Conservation (phyloP, 805 yeast genomes). For the Wickerhamomyces strasburgensis region DNA sequence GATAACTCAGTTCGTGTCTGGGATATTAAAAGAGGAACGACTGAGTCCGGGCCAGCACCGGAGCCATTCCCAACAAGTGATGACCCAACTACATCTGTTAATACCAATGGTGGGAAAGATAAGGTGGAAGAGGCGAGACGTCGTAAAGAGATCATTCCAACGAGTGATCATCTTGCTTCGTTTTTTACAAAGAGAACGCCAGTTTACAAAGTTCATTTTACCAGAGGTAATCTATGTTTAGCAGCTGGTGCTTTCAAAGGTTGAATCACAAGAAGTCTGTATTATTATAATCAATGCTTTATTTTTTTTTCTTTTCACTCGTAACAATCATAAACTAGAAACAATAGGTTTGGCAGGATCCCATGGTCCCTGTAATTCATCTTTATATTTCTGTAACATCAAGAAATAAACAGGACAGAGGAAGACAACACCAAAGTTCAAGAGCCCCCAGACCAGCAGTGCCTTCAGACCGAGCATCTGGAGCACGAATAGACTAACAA, state of each 20-base stretch:
- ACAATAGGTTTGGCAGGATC: slow-evolving; percentile 73
- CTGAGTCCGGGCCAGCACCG: slow-evolving; percentile 72
- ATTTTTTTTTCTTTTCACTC: not conserved
- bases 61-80: slow-evolving; percentile 48
- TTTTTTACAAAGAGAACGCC: slow-evolving; percentile 93
- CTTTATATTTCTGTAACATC: slow-evolving; percentile 70
- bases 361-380: slow-evolving; percentile 91
- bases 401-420: slow-evolving; percentile 69
- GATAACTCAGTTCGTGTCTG: slow-evolving; percentile 92
- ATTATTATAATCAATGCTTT: not conserved
- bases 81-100: slow-evolving; percentile 17
- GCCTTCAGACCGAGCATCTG: slow-evolving; percentile 37
- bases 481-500: slow-evolving; percentile 30
- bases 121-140: slow-evolving; percentile 46
- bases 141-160: slow-evolving; percentile 69
- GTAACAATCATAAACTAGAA: not conserved
- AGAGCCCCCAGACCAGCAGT: slow-evolving; percentile 44
- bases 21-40: slow-evolving; percentile 87
- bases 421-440: slow-evolving; percentile 45
- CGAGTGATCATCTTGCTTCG: slow-evolving; percentile 87
- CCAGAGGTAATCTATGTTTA: slow-evolving; percentile 82
- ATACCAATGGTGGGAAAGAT: slow-evolving; percentile 20
- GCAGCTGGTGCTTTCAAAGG: slow-evolving; percentile 82
- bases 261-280: slow-evolving; percentile 2
- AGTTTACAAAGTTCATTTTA: slow-evolving; percentile 87